phyloP scores from a whole-genome alignment of 352 stramenopile species.

The Phytopythium cucurbitacearum region DNA sequence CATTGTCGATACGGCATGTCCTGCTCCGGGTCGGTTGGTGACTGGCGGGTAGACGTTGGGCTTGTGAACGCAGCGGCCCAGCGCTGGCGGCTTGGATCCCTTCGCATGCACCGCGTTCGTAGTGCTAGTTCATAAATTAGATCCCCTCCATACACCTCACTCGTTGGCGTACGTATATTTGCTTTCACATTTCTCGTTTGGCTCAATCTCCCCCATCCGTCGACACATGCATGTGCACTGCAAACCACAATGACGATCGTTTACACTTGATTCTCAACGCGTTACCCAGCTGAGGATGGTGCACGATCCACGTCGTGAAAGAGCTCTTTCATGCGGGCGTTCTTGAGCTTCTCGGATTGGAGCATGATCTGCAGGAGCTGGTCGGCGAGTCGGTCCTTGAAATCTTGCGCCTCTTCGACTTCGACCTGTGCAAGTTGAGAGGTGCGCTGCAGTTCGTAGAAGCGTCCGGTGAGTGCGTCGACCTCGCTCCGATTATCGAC shows the following conservation, averaged over 20 bases:
- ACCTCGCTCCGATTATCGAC: constrained; percentile 38
- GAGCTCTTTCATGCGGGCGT: constrained; percentile 66
- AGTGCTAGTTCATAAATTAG: constrained; percentile 31
- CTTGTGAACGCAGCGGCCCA: too few relatives aligned
- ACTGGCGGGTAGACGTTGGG: too few relatives aligned
- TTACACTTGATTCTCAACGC: neutral
- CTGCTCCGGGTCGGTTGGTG: too few relatives aligned
- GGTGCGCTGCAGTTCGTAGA: constrained; percentile 30
- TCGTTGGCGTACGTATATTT: too few relatives aligned
- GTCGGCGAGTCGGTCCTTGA: constrained; percentile 71
- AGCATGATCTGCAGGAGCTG: constrained; percentile 77
- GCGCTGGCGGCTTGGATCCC: too few relatives aligned
- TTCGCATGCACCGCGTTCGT: constrained; percentile 2
- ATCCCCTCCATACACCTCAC: constrained; percentile 6
- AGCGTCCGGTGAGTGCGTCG: constrained; percentile 25
- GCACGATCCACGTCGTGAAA: constrained; percentile 54
- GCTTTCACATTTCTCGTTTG: too few relatives aligned
- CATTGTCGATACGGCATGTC: too few relatives aligned
- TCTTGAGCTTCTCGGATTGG: constrained; percentile 62
- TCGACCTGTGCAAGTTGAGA: constrained; percentile 59
- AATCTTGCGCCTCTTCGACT: constrained; percentile 64
- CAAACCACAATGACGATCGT: neutral
- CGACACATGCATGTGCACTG: neutral
- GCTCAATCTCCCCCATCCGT: neutral
- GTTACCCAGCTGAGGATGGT: neutral